A percentile compares a stretch with the other conserved stretches of the same genome.
phyloP scores from a whole-genome alignment of 352 stramenopile species.

The Plasmopara muralis region DNA sequence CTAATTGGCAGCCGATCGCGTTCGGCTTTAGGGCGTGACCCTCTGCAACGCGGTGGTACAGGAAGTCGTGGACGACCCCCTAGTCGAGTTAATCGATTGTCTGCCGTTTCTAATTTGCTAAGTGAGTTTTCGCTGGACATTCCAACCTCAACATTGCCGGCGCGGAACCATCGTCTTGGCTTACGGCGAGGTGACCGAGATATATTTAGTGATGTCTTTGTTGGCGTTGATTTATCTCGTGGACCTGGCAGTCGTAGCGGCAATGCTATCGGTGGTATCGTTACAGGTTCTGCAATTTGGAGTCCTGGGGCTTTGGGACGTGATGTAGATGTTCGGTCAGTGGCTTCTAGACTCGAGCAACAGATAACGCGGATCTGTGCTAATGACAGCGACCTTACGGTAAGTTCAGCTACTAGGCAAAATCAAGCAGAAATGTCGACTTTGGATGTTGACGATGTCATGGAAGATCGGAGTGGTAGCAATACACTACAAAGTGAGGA shows the following conservation, averaged over 20 bases:
- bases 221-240: slow-evolving; percentile 29
- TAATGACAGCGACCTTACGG: slow-evolving; percentile 27
- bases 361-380: slow-evolving; percentile 44
- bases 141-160: slow-evolving; percentile 31
- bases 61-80: slow-evolving; percentile 44
- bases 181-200: slow-evolving; percentile 47
- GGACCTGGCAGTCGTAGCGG: slow-evolving; percentile 29
- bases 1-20: slow-evolving; percentile 25
- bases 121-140: slow-evolving; percentile 82
- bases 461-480: slow-evolving; percentile 15
- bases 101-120: slow-evolving; percentile 65
- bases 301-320: slow-evolving; percentile 23
- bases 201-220: slow-evolving; percentile 36
- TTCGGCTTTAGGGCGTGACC: slow-evolving; percentile 33
- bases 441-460: slow-evolving; percentile 19
- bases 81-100: slow-evolving; percentile 55
- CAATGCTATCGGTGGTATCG: slow-evolving; percentile 21
- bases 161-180: slow-evolving; percentile 27
- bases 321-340: slow-evolving; percentile 55
- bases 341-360: slow-evolving; percentile 72
- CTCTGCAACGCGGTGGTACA: slow-evolving; percentile 30
- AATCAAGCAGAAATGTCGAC: slow-evolving; percentile 12
- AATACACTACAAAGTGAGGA: slow-evolving; percentile 30
- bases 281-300: slow-evolving; percentile 29
- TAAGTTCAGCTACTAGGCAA: slow-evolving; percentile 1